A percentile compares a stretch with the other conserved stretches of the same genome.
Evolutionary conservation across 768 basidiomycete species (phyloP).

Genomic region (Rhodosporidiobolus odoratus): DNA sequence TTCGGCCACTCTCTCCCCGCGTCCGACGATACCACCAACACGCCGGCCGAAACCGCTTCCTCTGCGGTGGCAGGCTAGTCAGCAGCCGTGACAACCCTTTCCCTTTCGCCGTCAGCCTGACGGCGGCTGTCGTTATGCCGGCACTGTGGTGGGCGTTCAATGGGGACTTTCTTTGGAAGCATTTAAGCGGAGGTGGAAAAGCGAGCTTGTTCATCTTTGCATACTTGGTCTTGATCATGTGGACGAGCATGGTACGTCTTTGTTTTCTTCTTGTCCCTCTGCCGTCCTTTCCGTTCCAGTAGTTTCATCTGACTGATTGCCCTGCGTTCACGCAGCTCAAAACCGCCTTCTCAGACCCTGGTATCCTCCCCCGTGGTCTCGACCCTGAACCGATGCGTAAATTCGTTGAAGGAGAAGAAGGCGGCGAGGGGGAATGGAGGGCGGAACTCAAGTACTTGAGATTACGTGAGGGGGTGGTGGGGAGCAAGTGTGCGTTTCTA

Average conservation of each 20-base stretch:
- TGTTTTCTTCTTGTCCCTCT: constrained; percentile 40
- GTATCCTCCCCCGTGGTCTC: constrained; percentile 79
- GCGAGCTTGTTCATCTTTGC: constrained; percentile 54
- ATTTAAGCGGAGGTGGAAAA: constrained; percentile 62
- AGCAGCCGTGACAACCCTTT: constrained; percentile 80
- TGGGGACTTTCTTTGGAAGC: constrained; percentile 79
- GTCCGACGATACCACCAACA: constrained; percentile 58
- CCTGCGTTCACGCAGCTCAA: constrained; percentile 7
- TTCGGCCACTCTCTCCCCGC: neutral
- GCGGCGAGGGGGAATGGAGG: constrained; percentile 54
- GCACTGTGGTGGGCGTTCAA: constrained; percentile 85
- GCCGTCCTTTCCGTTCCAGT: constrained; percentile 41
- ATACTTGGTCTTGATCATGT: constrained; percentile 59
- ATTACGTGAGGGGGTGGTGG: constrained; percentile 59
- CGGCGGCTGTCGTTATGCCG: constrained; percentile 61
- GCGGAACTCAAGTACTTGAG: constrained; percentile 50
- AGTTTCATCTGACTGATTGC: constrained; percentile 5
- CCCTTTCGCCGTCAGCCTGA: constrained; percentile 67
- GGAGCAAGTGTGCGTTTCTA: constrained; percentile 38
- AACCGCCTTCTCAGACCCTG: constrained; percentile 70
- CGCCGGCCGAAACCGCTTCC: constrained; percentile 71
- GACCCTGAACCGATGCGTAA: constrained; percentile 60
- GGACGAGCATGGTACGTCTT: constrained; percentile 66
- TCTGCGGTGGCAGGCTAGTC: constrained; percentile 64
- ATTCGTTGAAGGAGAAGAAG: constrained; percentile 5